Evolutionary conservation across 2,329 filamentous ascomycete genomes (phyloP).

Genomic region (Cytospora leucostoma): DNA sequence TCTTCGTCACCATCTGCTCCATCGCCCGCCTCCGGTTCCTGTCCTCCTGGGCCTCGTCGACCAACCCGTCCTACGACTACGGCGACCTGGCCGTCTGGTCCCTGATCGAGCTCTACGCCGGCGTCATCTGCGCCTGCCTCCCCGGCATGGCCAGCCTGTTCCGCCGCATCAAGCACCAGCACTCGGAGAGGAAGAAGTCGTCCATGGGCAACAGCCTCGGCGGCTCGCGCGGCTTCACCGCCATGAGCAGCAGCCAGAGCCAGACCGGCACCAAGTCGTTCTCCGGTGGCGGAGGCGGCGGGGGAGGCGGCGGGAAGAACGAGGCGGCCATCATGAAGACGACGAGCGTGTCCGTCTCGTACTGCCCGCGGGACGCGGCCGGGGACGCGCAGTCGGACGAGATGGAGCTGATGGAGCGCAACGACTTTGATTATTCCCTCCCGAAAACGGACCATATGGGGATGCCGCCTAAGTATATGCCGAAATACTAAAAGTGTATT

Average conservation of each 20-base stretch:
- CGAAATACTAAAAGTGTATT: neutral
- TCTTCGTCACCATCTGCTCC: constrained; percentile 41
- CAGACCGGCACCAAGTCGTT: constrained; percentile 14
- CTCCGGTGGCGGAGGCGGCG: no score
- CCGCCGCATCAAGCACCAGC: constrained; percentile 28
- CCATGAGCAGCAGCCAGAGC: constrained; percentile 11
- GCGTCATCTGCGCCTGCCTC: constrained; percentile 45
- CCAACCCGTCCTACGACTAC: constrained; percentile 46
- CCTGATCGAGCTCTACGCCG: constrained; percentile 44
- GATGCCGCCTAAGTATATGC: neutral
- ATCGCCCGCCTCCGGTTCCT: constrained; percentile 41
- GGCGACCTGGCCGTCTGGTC: constrained; percentile 46
- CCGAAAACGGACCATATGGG: neutral
- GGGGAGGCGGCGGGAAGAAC: neutral
- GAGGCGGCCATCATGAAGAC: constrained; percentile 24
- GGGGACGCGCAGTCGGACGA: constrained; percentile 25
- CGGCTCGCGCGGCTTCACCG: constrained; percentile 19
- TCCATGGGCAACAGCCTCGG: constrained; percentile 23
- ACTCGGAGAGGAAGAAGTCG: constrained; percentile 29
- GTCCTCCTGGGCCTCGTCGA: constrained; percentile 36
- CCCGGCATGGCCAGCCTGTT: constrained; percentile 42
- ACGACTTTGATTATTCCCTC: neutral
- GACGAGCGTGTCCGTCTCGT: constrained; percentile 24
- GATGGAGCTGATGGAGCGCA: constrained; percentile 25
- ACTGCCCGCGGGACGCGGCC: constrained; percentile 4